phyloP scores from a whole-genome alignment of 2,329 filamentous ascomycete species.

The Nigrospora osmanthi region DNA sequence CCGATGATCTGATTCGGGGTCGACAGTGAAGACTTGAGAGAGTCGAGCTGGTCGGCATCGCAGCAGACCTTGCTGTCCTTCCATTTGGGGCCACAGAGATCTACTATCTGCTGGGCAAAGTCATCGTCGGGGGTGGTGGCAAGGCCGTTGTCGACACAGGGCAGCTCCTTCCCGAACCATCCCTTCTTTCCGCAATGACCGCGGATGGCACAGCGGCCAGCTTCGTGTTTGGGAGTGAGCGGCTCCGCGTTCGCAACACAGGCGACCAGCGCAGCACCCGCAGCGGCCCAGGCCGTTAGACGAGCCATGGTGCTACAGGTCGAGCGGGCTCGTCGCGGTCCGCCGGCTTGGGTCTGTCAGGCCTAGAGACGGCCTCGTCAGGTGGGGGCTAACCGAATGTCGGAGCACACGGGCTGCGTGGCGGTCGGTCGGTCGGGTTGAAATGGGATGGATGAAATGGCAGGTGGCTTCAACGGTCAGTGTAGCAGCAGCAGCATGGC shows the following conservation, averaged over 20 bases:
- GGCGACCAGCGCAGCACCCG: background rate
- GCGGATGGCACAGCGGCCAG: conserved; percentile 81
- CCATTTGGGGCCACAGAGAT: conserved; percentile 86
- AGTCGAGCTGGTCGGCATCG: conserved; percentile 69
- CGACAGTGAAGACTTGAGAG: conserved; percentile 75
- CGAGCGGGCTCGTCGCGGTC: too few relatives aligned
- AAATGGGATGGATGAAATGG: too few relatives aligned
- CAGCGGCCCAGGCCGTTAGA: background rate
- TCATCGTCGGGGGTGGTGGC: conserved; percentile 67
- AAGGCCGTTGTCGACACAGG: conserved; percentile 83
- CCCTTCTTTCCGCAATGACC: conserved; percentile 87
- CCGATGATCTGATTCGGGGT: conserved; percentile 85
- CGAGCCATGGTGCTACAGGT: background rate
- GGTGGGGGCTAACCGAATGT: too few relatives aligned
- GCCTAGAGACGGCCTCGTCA: too few relatives aligned
- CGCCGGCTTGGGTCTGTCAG: too few relatives aligned
- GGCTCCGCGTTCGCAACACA: conserved; percentile 11
- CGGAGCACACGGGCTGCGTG: too few relatives aligned
- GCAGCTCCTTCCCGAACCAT: conserved; percentile 82
- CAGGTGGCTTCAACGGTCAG: too few relatives aligned
- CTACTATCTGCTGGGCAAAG: conserved; percentile 69
- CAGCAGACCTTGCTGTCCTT: conserved; percentile 79
- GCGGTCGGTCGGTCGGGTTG: too few relatives aligned
- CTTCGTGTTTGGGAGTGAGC: conserved; percentile 63
- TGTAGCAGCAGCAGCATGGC: too few relatives aligned